phyloP scores from a whole-genome alignment of 768 basidiomycete genomes.

The Leccinum ochraceum region DNA sequence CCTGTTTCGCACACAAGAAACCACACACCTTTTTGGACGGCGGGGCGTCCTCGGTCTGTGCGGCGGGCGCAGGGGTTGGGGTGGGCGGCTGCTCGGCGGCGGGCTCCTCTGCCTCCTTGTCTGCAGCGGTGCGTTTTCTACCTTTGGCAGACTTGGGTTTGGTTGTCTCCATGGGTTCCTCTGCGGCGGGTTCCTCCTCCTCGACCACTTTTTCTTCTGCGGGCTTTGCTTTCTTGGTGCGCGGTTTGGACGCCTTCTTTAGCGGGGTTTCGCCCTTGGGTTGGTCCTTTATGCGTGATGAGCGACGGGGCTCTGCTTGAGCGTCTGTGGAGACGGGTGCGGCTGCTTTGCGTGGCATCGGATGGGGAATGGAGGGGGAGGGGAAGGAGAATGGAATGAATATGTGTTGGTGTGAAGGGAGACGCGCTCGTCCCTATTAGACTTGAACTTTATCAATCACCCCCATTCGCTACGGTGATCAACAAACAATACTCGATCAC shows the following conservation, averaged over 20 bases:
- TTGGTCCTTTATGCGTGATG: conserved; percentile 71
- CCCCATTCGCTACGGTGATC: conserved; percentile 23
- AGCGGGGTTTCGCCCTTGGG: conserved; percentile 51
- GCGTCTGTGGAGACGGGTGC: conserved; percentile 40
- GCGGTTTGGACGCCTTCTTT: conserved; percentile 69
- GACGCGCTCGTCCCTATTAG: conserved; percentile 36
- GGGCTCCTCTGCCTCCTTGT: conserved; percentile 40
- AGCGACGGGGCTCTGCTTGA: conserved; percentile 61
- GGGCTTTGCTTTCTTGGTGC: conserved; percentile 46
- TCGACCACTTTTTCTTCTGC: conserved; percentile 47
- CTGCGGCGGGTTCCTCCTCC: conserved; percentile 35
- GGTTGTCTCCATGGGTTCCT: conserved; percentile 32
- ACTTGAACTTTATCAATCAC: conserved; percentile 35
- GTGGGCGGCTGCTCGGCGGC: conserved; percentile 25
- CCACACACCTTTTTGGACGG: conserved; percentile 64
- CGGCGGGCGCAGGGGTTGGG: conserved; percentile 36
- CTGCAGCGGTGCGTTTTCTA: conserved; percentile 54
- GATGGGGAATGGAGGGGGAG: not conserved
- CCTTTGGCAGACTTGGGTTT: conserved; percentile 50
- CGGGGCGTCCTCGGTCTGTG: conserved; percentile 45
- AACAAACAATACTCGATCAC: conserved; percentile 39
- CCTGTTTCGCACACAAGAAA: conserved; percentile 5
- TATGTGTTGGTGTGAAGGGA: conserved; percentile 18
- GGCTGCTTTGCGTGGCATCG: conserved; percentile 75
- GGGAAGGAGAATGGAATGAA: conserved; percentile 8